Conservation (phyloP, 208 protist species). For the Trypanosoma boissoni region DNA sequence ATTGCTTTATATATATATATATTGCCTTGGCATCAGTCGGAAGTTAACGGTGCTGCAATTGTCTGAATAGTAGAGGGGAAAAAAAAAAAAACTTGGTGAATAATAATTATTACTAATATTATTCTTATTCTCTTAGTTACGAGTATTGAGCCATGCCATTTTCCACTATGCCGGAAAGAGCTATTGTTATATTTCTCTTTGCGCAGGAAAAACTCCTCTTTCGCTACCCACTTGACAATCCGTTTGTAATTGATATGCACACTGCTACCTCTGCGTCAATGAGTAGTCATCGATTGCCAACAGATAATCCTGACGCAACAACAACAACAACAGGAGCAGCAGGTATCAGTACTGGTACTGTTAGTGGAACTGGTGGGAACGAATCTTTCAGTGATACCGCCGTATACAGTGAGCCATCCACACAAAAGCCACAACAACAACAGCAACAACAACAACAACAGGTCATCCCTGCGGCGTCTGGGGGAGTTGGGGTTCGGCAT, state of each 20-base stretch:
- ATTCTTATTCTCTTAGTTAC: too few relatives aligned
- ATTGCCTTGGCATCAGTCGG: too few relatives aligned
- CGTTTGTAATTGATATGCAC: slow-evolving; percentile 51
- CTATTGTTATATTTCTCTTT: slow-evolving; percentile 74
- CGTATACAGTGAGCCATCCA: too few relatives aligned
- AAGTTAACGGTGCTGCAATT: too few relatives aligned
- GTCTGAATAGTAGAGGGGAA: too few relatives aligned
- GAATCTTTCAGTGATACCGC: too few relatives aligned
- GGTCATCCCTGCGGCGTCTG: neutral
- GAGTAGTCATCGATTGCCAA: slow-evolving; percentile 3
- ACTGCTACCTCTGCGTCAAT: slow-evolving; percentile 3
- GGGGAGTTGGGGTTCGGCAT: slow-evolving; percentile 20
- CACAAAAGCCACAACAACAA: slow-evolving; percentile 2
- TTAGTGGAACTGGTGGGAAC: slow-evolving; percentile 1
- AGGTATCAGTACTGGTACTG: slow-evolving; percentile 5
- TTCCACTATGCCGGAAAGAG: slow-evolving; percentile 12
- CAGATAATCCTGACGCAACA: neutral
- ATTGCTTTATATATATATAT: neutral
- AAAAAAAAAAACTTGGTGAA: too few relatives aligned
- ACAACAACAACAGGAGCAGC: slow-evolving; percentile 3
- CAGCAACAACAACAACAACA: slow-evolving; percentile 10
- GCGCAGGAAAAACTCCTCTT: slow-evolving; percentile 76
- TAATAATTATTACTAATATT: too few relatives aligned
- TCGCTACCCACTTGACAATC: slow-evolving; percentile 70
- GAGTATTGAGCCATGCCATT: too few relatives aligned